These are phyloP conservation scores for Penicillium sp. DNA, from an alignment of 2,329 filamentous ascomycete genomes.

Conservation along the genomic window DNA sequence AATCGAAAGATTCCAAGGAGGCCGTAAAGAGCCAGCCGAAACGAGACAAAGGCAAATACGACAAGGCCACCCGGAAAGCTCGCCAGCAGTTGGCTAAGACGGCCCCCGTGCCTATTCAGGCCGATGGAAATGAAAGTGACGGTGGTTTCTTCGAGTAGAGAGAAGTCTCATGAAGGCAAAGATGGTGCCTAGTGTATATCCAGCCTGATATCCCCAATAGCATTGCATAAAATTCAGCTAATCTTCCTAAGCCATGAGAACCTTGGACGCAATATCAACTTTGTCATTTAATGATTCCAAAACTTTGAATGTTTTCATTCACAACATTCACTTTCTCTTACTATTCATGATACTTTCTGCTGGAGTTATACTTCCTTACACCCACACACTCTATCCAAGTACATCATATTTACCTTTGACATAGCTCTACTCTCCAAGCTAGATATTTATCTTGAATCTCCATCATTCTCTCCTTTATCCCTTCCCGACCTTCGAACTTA, in stretches of 20 bases:
- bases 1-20: background rate
- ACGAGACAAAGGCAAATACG: slow-evolving; percentile 3
- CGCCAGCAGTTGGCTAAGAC: slow-evolving; percentile 10
- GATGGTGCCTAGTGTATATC: slow-evolving; percentile 3
- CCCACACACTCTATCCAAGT: too few species aligned
- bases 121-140: slow-evolving; percentile 14
- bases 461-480: too few species aligned
- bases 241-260: background rate
- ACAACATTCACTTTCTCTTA: background rate
- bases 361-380: too few species aligned
- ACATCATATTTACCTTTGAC: too few species aligned
- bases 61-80: slow-evolving; percentile 8
- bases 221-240: slow-evolving; percentile 6
- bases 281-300: background rate
- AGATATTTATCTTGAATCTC: too few species aligned
- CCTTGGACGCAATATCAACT: background rate
- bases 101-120: slow-evolving; percentile 1
- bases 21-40: background rate
- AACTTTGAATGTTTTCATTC: background rate
- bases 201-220: slow-evolving; percentile 15
- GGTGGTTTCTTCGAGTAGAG: slow-evolving; percentile 18
- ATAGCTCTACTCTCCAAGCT: too few species aligned
- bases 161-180: slow-evolving; percentile 1
- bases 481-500: too few species aligned
- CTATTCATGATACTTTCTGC: too few species aligned